Conservation (phyloP, 352 stramenopile species). For the Thraustochytrium sp. region DNA sequence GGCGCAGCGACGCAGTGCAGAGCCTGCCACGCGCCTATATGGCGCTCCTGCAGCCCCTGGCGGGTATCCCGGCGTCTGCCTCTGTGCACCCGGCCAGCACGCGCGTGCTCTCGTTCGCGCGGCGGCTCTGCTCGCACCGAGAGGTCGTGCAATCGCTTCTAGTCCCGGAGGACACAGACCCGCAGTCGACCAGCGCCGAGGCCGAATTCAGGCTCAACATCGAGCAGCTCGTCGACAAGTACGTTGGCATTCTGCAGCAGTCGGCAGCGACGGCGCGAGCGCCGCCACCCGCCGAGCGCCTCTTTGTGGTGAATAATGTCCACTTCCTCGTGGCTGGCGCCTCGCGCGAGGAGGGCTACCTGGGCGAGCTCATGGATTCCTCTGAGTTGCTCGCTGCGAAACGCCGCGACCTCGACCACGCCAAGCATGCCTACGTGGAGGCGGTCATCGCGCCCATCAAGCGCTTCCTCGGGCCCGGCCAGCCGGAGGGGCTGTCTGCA, state of each 20-base stretch:
- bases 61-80: neutral
- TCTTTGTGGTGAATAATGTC: constrained; percentile 23
- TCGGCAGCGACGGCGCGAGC: no score
- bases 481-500: neutral
- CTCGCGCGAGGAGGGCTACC: neutral
- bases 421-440: constrained; percentile 5
- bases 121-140: neutral
- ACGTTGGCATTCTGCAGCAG: neutral
- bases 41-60: neutral
- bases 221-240: neutral
- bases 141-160: neutral
- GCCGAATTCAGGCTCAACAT: neutral
- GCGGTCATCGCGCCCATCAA: neutral
- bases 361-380: neutral
- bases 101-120: neutral
- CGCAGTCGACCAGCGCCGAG: neutral
- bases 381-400: neutral
- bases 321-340: neutral
- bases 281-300: neutral
- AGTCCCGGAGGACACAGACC: neutral
- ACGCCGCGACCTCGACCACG: neutral
- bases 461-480: neutral
- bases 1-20: neutral
- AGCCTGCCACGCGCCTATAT: neutral
- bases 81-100: neutral